Percentiles rank a stretch among this genome's conserved stretches.
These are phyloP conservation scores for Leucosporidium creatinivorum DNA, from an alignment of 768 basidiomycete genomes.

Conservation along the genomic window DNA sequence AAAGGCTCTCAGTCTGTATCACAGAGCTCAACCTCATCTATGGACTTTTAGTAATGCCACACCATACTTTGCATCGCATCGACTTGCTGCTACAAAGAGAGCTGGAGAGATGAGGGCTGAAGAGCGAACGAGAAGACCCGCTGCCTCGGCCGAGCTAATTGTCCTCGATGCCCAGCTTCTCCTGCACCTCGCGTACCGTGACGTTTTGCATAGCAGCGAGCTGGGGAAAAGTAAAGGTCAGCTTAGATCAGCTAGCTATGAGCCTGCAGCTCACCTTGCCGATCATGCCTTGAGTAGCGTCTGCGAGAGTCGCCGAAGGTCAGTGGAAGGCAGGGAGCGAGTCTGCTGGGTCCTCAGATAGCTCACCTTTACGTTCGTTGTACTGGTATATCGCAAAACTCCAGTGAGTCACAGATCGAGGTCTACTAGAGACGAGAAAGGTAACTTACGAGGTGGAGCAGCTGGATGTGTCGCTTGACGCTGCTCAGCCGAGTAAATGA, in stretches of 20 bases:
- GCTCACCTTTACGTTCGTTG: conserved; percentile 40
- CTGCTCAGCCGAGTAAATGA: neutral
- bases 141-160: too few species aligned
- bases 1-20: neutral
- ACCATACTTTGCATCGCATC: neutral
- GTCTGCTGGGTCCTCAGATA: too few species aligned
- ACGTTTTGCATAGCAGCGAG: conserved; percentile 34
- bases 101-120: too few species aligned
- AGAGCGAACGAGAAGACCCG: neutral
- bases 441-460: conserved; percentile 35
- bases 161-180: conserved; percentile 7
- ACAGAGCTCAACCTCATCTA: conserved; percentile 20
- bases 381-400: conserved; percentile 20
- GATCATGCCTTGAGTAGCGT: conserved; percentile 41
- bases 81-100: too few species aligned
- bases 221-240: conserved; percentile 22
- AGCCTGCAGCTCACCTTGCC: too few species aligned
- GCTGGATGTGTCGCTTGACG: conserved; percentile 38
- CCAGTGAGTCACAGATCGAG: too few species aligned
- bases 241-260: accelerated
- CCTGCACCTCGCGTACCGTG: neutral
- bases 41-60: neutral
- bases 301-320: conserved; percentile 6
- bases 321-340: too few species aligned
- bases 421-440: too few species aligned